These are phyloP conservation scores for Leishmania turanica DNA, from an alignment of 208 protist genomes.

Conservation along the genomic window DNA sequence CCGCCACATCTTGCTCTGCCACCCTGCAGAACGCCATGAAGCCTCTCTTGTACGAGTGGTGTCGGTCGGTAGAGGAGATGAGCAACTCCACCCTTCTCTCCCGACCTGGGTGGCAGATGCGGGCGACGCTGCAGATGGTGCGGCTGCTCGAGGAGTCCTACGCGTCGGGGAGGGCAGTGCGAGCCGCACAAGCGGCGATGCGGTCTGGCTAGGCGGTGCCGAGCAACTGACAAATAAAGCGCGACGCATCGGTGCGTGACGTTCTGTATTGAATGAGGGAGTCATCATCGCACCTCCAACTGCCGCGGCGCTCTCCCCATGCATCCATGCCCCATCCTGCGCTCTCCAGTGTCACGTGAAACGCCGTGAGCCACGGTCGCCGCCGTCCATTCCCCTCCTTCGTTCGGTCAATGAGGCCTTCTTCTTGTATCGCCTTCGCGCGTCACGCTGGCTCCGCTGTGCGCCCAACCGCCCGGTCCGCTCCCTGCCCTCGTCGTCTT, in stretches of 20 bases:
- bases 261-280: background rate
- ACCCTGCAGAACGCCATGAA: constrained; percentile 24
- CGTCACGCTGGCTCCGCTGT: background rate
- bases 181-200: constrained; percentile 10
- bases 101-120: constrained; percentile 7
- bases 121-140: constrained; percentile 15
- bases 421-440: background rate
- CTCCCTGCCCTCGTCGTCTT: too few relatives aligned
- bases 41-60: constrained; percentile 31
- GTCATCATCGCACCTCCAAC: background rate
- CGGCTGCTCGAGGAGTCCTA: constrained; percentile 29
- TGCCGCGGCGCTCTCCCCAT: background rate
- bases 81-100: constrained; percentile 6
- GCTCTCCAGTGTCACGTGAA: background rate
- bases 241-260: background rate
- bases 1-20: constrained; percentile 11
- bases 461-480: background rate
- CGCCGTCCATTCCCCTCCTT: too few relatives aligned
- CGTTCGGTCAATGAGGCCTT: background rate
- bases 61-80: constrained; percentile 11
- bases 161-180: constrained; percentile 19
- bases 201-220: background rate
- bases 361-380: background rate
- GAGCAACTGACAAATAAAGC: background rate
- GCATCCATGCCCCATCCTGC: background rate